Conservation (phyloP, 345 rosid genomes). For the Acer negundo region DNA sequence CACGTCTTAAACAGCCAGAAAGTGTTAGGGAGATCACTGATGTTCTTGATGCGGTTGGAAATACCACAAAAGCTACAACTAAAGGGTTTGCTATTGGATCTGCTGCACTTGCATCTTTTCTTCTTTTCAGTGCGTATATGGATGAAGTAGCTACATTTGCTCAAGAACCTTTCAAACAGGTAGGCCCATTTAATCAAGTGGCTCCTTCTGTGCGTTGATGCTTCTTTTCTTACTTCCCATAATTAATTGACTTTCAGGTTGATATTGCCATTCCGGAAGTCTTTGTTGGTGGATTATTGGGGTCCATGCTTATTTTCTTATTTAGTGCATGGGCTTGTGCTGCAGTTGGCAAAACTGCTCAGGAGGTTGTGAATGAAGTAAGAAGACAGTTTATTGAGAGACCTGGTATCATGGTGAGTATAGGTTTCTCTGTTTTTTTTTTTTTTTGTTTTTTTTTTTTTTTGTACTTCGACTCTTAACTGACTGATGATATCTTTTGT, state of each 20-base stretch:
- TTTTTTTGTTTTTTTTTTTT: background rate
- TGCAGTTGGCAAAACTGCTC: constrained; percentile 98
- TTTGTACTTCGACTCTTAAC: background rate
- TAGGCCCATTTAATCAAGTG: constrained; percentile 23
- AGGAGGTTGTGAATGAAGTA: constrained; percentile 99
- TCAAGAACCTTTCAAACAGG: constrained; percentile 77
- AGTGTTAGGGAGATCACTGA: constrained; percentile 98
- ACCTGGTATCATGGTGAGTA: constrained; percentile 96
- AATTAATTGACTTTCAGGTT: constrained; percentile 53
- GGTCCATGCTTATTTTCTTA: constrained; percentile 93
- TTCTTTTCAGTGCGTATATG: constrained; percentile 99
- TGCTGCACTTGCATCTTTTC: constrained; percentile 98
- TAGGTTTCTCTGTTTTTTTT: constrained; percentile 7
- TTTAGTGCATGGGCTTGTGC: constrained; percentile 98
- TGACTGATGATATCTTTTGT: constrained; percentile 15
- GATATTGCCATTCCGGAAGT: constrained; percentile 98
- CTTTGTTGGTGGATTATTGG: constrained; percentile 91
- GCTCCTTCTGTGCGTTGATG: background rate
- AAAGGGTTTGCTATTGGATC: constrained; percentile 99
- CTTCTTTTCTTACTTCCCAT: background rate
- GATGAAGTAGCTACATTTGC: constrained; percentile 96
- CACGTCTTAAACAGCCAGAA: constrained; percentile 63
- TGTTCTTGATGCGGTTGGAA: constrained; percentile 99
- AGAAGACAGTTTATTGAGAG: constrained; percentile 97
- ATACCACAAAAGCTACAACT: constrained; percentile 98